A percentile compares a stretch with the other conserved stretches of the same genome.
These are phyloP conservation scores for Ophiocordyceps camponoti-floridani DNA, from an alignment of 2,329 filamentous ascomycete species.

Conservation along the genomic window DNA sequence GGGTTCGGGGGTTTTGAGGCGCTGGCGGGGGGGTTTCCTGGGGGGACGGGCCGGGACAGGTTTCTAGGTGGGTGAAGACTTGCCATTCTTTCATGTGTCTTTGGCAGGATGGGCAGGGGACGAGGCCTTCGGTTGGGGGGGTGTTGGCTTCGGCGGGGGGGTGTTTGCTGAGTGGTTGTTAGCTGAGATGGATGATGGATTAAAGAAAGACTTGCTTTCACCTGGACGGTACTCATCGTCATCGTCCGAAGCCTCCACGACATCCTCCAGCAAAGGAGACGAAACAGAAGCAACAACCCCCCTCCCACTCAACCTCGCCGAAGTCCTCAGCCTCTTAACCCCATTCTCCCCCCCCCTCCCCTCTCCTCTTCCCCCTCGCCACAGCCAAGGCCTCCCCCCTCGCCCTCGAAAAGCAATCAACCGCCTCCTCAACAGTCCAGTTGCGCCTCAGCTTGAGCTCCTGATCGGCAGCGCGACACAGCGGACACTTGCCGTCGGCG, in stretches of 20 bases:
- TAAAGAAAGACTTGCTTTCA: slow-evolving; percentile 6
- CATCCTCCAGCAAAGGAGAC: slow-evolving; percentile 1
- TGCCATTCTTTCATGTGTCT: slow-evolving; percentile 60
- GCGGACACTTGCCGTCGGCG: slow-evolving; percentile 70
- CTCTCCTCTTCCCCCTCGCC: slow-evolving; percentile 43
- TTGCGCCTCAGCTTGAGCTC: slow-evolving; percentile 74
- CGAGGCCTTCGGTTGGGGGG: slow-evolving; percentile 47
- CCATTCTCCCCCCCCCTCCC: slow-evolving; percentile 13
- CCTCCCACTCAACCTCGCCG: slow-evolving; percentile 26
- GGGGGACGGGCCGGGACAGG: slow-evolving; percentile 25
- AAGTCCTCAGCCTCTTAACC: slow-evolving; percentile 34
- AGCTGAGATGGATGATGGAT: background rate
- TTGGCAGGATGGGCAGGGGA: slow-evolving; percentile 68
- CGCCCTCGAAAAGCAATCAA: slow-evolving; percentile 56
- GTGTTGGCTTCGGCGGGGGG: background rate
- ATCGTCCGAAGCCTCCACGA: slow-evolving; percentile 10
- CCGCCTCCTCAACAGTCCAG: slow-evolving; percentile 68
- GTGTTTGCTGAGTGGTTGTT: background rate
- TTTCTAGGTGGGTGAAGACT: slow-evolving; percentile 70
- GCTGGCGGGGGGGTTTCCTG: background rate
- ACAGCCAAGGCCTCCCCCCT: slow-evolving; percentile 45
- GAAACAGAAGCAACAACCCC: slow-evolving; percentile 7
- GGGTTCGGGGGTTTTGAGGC: no score
- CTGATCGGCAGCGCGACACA: slow-evolving; percentile 64
- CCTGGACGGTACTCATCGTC: slow-evolving; percentile 14